Evolutionary conservation across 495 filamentous ascomycete genomes (phyloP), one percentile per base, ranked within the genome.

Genomic region (Talaromyces stipitatus): DNA sequence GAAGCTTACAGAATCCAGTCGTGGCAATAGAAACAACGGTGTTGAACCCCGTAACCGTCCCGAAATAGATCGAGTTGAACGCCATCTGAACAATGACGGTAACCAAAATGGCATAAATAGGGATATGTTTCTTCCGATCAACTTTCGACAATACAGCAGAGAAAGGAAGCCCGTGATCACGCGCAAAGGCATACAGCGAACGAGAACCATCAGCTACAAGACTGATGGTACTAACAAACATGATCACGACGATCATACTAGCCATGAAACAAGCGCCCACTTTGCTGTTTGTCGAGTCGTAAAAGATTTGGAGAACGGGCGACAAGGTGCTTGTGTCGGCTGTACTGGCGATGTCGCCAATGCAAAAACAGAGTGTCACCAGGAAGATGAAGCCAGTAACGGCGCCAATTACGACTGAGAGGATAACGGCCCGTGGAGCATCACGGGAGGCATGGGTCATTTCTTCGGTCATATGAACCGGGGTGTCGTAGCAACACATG

Each of bases 21-120:
- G 80, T 83, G 0, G 80, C 69, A 48, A 83, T 83, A 1, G 77
- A 71, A 51, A 82, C 78, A 12, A 83, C 76, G 0, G 80, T 83
- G 50, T 79, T 72, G 57, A 84, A 83, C 0, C 81, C 80, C 1
- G 80, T 83, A 14, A 76, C 67, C 4, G 78, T 82, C 1, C 80
- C 79, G 57, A 83, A 83, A 51, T 82, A 81, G 54, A 84, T 83
- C 24, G 77, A 72, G 57, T 78, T 76, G 33, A 84, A 72, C 0
- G 77, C 79, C 50, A 81, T 62, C 59, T 83, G 81, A n/a, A 83
- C 73, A 3, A 66, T 63, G 3, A 69, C 61, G 1, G 77, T 74
- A 1, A 83, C 64, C 2, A 84, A 59, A 16, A 82, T 65, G 1
- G 79, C 77, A 58, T 78, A 71, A 1, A 81, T 66, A 0, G 80